These are phyloP conservation scores for Mucor indicus DNA, from an alignment of 371 early-diverging fungal species.

Conservation along the genomic window DNA sequence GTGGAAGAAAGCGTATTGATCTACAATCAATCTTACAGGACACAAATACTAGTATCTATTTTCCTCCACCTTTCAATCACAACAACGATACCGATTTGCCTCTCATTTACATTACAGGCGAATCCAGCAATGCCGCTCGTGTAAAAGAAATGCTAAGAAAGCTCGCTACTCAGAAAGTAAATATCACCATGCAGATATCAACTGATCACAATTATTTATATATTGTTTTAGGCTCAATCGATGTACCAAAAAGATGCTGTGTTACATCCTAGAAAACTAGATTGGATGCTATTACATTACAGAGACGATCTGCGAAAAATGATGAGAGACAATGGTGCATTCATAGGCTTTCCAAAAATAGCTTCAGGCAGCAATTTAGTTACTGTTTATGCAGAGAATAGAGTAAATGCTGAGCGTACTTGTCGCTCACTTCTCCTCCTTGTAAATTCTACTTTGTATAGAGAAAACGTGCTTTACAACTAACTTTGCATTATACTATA, in stretches of 20 bases:
- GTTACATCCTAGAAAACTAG: conserved; percentile 65
- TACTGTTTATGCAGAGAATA: conserved; percentile 65
- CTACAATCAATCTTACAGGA: conserved; percentile 65
- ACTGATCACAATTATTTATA: not conserved
- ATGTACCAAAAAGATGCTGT: conserved; percentile 50
- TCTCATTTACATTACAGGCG: conserved; percentile 37
- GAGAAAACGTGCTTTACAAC: not conserved
- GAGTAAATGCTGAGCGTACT: conserved; percentile 74
- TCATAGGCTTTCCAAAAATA: conserved; percentile 23
- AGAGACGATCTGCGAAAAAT: conserved; percentile 64
- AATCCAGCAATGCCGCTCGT: conserved; percentile 20
- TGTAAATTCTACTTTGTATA: conserved; percentile 2
- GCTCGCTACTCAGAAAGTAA: conserved; percentile 35
- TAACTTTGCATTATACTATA: conserved; percentile 5
- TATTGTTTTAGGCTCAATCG: conserved; percentile 36
- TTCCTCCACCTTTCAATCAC: conserved; percentile 57
- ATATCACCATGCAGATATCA: not conserved
- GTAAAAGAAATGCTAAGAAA: conserved; percentile 33
- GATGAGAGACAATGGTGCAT: conserved; percentile 71
- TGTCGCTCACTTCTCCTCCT: conserved; percentile 60
- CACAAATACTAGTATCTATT: conserved; percentile 62
- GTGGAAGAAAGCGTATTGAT: conserved; percentile 61
- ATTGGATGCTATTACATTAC: conserved; percentile 72
- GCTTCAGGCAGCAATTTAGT: conserved; percentile 55
- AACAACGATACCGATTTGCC: conserved; percentile 15